Conservation (phyloP, 805 yeast genomes). For the Torulaspora franciscae region DNA sequence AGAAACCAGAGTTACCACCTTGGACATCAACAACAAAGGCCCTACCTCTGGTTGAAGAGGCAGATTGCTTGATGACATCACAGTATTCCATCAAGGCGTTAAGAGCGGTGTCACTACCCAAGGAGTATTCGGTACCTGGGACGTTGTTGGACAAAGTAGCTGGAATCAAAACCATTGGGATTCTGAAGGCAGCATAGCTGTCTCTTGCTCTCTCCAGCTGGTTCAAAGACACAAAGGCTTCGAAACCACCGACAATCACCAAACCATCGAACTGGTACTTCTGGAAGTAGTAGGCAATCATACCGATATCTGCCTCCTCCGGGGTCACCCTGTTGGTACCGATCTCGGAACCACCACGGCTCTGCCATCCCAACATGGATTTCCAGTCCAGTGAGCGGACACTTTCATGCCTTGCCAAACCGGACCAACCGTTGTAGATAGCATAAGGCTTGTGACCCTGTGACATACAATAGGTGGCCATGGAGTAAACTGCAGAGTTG, state of each 20-base stretch:
- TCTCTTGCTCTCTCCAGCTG: constrained; percentile 57
- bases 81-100: constrained; percentile 67
- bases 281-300: constrained; percentile 67
- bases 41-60: constrained; percentile 72
- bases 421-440: constrained; percentile 69
- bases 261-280: constrained; percentile 66
- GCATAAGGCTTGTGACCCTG: constrained; percentile 70
- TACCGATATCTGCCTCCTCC: constrained; percentile 58
- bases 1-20: constrained; percentile 80
- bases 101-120: constrained; percentile 72
- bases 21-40: constrained; percentile 79
- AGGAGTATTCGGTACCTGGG: constrained; percentile 75
- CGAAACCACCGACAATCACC: constrained; percentile 76
- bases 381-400: constrained; percentile 61
- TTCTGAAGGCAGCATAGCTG: constrained; percentile 64
- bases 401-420: constrained; percentile 58
- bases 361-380: constrained; percentile 68
- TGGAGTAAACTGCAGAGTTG: constrained; percentile 72
- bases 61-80: constrained; percentile 74
- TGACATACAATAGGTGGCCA: constrained; percentile 69
- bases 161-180: constrained; percentile 74
- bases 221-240: constrained; percentile 67
- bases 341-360: constrained; percentile 72
- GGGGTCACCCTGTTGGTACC: constrained; percentile 77
- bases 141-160: constrained; percentile 78